phyloP scores from a whole-genome alignment of 2,329 filamentous ascomycete genomes.

The Tolypocladium nubicola region DNA sequence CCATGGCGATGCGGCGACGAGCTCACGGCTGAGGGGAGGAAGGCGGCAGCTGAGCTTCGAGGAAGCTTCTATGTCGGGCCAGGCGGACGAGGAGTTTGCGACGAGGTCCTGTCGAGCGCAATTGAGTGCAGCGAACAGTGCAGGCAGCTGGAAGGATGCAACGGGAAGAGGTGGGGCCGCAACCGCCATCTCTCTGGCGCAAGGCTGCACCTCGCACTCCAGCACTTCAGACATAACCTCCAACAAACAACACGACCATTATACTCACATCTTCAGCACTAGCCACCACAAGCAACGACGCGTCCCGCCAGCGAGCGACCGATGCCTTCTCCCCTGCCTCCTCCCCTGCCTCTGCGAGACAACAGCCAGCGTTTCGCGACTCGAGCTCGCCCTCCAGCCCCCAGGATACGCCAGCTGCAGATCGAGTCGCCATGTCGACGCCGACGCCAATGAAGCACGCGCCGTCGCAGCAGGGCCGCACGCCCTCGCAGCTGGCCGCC shows the following conservation, averaged over 20 bases:
- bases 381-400: constrained; percentile 1
- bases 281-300: neutral
- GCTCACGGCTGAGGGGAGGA: neutral
- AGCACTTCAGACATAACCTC: neutral
- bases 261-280: neutral
- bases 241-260: neutral
- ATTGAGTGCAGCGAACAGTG: neutral
- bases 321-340: too few relatives aligned
- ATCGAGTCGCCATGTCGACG: constrained; percentile 29
- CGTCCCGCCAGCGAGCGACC: neutral
- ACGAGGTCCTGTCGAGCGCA: neutral
- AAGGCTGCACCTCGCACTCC: neutral
- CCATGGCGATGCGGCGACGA: neutral
- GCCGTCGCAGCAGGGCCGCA: constrained; percentile 30
- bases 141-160: neutral
- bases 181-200: neutral
- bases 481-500: constrained; percentile 40
- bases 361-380: constrained; percentile 1
- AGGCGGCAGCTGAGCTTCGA: neutral
- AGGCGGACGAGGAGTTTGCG: neutral
- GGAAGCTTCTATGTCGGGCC: neutral
- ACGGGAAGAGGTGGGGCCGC: neutral
- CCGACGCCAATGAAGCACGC: constrained; percentile 39
- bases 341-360: neutral
- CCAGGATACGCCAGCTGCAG: neutral